phyloP scores from a whole-genome alignment of 2,329 filamentous ascomycete genomes.

The Talaromyces sp. region DNA sequence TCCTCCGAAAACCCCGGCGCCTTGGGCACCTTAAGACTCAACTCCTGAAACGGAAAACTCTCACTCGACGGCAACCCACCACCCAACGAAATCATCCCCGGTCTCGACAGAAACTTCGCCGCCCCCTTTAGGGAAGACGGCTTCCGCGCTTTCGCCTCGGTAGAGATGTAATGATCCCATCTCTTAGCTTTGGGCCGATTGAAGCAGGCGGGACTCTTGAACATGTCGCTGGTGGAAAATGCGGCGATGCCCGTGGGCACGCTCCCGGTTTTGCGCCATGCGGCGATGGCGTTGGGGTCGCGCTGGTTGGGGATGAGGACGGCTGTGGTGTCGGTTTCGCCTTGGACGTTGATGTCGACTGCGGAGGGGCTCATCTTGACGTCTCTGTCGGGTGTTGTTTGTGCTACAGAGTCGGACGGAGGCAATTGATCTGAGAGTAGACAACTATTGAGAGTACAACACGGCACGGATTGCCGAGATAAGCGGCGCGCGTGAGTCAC shows the following conservation, averaged over 20 bases:
- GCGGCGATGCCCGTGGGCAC: conserved; percentile 75
- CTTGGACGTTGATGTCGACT: conserved; percentile 33
- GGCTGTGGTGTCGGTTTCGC: conserved; percentile 38
- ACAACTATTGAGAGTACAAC: neutral
- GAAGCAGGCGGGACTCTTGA: conserved; percentile 63
- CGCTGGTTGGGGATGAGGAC: conserved; percentile 47
- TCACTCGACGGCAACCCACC: conserved; percentile 85
- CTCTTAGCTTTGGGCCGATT: conserved; percentile 73
- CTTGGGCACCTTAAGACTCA: conserved; percentile 71
- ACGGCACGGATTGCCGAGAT: conserved; percentile 3
- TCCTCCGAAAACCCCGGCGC: conserved; percentile 69
- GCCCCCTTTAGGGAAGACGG: conserved; percentile 79
- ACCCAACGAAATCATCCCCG: conserved; percentile 79
- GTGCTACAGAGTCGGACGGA: too few relatives aligned
- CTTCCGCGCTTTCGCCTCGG: conserved; percentile 59
- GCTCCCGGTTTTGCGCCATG: conserved; percentile 68
- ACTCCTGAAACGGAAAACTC: conserved; percentile 85
- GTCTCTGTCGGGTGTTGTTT: too few relatives aligned
- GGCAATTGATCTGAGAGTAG: too few relatives aligned
- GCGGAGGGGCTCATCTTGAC: conserved; percentile 34
- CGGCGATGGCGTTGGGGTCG: conserved; percentile 65
- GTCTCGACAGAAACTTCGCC: conserved; percentile 73
- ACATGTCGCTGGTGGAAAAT: conserved; percentile 74
- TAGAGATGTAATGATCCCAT: conserved; percentile 64
- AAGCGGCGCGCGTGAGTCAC: neutral